Conservation (phyloP, 164 flowering plant species). For the Malania oleifera region DNA sequence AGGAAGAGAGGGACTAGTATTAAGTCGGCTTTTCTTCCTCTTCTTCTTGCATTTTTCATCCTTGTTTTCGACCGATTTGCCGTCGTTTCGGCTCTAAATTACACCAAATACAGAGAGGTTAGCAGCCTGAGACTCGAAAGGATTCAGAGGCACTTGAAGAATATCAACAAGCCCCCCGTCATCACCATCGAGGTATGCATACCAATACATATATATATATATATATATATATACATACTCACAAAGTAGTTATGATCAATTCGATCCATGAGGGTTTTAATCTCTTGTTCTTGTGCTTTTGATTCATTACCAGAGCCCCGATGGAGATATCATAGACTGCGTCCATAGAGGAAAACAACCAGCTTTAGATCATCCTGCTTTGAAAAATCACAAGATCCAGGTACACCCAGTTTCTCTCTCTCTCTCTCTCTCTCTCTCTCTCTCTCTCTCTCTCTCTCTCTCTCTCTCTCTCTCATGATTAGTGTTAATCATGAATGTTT, state of each 20-base stretch:
- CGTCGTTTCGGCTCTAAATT: slow-evolving; percentile 33
- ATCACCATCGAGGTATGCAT: slow-evolving; percentile 56
- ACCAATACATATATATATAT: not conserved
- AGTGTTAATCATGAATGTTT: not conserved
- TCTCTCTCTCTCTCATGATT: not conserved
- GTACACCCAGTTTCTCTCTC: slow-evolving; percentile 27
- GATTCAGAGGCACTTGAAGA: slow-evolving; percentile 55
- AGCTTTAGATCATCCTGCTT: slow-evolving; percentile 94
- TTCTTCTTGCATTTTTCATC: slow-evolving; percentile 7
- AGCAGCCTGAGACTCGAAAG: slow-evolving; percentile 60
- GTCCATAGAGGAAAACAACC: slow-evolving; percentile 77
- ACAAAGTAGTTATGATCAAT: no score
- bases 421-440: not conserved
- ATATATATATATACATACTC: not conserved
- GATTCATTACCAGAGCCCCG: slow-evolving; percentile 62
- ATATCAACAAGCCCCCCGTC: slow-evolving; percentile 61
- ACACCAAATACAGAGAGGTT: slow-evolving; percentile 46
- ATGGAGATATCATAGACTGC: slow-evolving; percentile 94
- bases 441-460: not conserved
- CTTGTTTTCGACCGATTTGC: slow-evolving; percentile 10
- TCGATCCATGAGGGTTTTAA: no score
- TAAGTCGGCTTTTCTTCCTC: slow-evolving; percentile 8
- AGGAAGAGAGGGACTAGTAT: slow-evolving; percentile 20
- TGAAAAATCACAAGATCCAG: slow-evolving; percentile 93
- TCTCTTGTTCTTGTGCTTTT: slow-evolving; percentile 5